Evolutionary conservation across 129 eudicot genomes (phyloP).

Genomic region (Helianthus tuberosus): DNA sequence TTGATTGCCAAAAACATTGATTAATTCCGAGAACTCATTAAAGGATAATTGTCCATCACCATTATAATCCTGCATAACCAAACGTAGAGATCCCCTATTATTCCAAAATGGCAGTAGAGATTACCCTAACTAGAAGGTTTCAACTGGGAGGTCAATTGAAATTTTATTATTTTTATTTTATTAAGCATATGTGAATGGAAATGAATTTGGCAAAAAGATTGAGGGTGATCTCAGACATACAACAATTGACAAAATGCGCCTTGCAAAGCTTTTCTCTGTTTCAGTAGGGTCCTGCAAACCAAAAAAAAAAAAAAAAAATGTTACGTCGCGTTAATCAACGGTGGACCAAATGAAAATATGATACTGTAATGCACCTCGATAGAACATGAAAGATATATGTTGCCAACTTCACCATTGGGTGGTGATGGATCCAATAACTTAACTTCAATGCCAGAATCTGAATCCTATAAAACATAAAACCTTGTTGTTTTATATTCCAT

Average conservation of each 20-base stretch:
- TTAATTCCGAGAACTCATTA: constrained; percentile 74
- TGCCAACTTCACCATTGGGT: constrained; percentile 57
- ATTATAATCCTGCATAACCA: constrained; percentile 66
- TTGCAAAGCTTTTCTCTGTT: constrained; percentile 83
- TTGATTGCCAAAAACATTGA: constrained; percentile 92
- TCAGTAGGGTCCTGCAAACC: constrained; percentile 79
- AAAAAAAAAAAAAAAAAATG: background rate
- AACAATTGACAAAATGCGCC: constrained; percentile 78
- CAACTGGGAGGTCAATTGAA: background rate
- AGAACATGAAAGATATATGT: constrained; percentile 66
- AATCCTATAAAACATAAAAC: constrained; percentile 52
- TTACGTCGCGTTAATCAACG: background rate
- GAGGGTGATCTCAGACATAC: constrained; percentile 44
- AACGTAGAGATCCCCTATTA: background rate
- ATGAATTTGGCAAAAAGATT: background rate
- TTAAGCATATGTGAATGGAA: background rate
- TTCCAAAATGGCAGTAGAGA: background rate
- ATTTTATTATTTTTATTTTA: background rate
- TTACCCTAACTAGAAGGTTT: background rate
- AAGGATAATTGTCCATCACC: constrained; percentile 77
- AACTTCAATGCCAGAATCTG: constrained; percentile 54
- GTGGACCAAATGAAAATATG: background rate
- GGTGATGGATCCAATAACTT: constrained; percentile 77
- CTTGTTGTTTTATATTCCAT: constrained; percentile 7
- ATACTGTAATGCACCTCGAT: constrained; percentile 61